These are phyloP conservation scores for Mucor indicus DNA, from an alignment of 371 early-diverging fungal species.

Conservation along the genomic window DNA sequence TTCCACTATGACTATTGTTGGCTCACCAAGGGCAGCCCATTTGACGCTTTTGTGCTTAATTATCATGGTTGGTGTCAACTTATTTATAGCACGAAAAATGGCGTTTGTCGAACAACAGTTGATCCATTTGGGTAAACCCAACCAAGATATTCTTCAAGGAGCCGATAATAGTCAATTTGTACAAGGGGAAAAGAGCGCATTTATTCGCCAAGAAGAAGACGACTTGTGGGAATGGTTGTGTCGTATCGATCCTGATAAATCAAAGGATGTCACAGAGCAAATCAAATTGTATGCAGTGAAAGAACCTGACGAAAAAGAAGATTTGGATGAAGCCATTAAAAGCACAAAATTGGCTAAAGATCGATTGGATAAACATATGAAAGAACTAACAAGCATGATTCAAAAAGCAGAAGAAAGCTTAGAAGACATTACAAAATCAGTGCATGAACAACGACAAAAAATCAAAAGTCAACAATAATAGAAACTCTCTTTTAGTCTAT, in stretches of 20 bases:
- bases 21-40: conserved; percentile 19
- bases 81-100: conserved; percentile 37
- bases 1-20: conserved; percentile 1
- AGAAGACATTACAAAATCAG: conserved; percentile 18
- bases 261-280: conserved; percentile 2
- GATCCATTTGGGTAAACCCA: neutral
- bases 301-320: conserved; percentile 8
- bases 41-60: conserved; percentile 26
- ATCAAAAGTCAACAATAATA: conserved; percentile 5
- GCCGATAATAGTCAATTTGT: neutral
- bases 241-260: conserved; percentile 16
- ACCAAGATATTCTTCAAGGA: neutral
- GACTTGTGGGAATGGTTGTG: conserved; percentile 17
- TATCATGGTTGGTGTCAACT: conserved; percentile 27
- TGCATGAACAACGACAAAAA: conserved; percentile 17
- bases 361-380: conserved; percentile 17
- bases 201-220: conserved; percentile 6
- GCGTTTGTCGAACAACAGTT: conserved; percentile 26
- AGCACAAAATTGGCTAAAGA: conserved; percentile 12
- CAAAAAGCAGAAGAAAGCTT: conserved; percentile 19
- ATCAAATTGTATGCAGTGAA: neutral
- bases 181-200: neutral
- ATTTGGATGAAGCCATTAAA: conserved; percentile 8
- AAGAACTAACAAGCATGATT: conserved; percentile 20
- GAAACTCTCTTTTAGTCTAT: neutral